Conservation (phyloP, 139 green algal genomes). For the Picochlorum sp. region DNA sequence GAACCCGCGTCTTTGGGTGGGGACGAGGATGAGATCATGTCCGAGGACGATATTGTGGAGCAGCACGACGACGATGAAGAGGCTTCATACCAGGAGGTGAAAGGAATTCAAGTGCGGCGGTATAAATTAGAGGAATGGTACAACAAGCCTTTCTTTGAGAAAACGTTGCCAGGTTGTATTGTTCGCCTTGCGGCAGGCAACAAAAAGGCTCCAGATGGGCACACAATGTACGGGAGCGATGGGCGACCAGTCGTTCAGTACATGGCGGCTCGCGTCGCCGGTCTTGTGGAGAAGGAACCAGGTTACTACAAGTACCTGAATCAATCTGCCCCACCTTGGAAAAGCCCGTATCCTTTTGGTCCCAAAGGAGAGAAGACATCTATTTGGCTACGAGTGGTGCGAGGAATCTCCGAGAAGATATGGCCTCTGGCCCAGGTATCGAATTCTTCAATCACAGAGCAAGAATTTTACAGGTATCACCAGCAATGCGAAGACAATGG, state of each 20-base stretch:
- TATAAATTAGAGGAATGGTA: slow-evolving; percentile 45
- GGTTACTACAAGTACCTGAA: slow-evolving; percentile 37
- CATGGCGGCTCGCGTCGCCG: slow-evolving; percentile 27
- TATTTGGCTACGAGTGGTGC: slow-evolving; percentile 35
- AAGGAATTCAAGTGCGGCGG: slow-evolving; percentile 32
- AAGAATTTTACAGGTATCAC: slow-evolving; percentile 31
- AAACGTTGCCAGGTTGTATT: slow-evolving; percentile 34
- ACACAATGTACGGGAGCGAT: neutral
- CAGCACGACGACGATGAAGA: slow-evolving; percentile 37
- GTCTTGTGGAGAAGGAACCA: slow-evolving; percentile 24
- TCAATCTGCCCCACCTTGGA: slow-evolving; percentile 21
- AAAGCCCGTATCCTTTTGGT: slow-evolving; percentile 21
- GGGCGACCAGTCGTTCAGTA: slow-evolving; percentile 7
- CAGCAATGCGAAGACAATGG: slow-evolving; percentile 14
- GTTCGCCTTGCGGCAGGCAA: slow-evolving; percentile 17
- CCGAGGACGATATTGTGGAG: neutral
- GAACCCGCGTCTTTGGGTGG: neutral
- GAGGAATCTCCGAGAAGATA: slow-evolving; percentile 18
- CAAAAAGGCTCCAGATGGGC: neutral
- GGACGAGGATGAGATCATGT: neutral
- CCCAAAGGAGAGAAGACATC: slow-evolving; percentile 12
- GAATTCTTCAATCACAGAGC: slow-evolving; percentile 32
- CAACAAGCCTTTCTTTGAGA: slow-evolving; percentile 45
- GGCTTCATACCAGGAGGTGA: slow-evolving; percentile 31
- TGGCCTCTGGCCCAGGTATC: slow-evolving; percentile 40